These are phyloP conservation scores for Chenopodium formosanum DNA, from an alignment of 148 eudicot species.

Conservation along the genomic window DNA sequence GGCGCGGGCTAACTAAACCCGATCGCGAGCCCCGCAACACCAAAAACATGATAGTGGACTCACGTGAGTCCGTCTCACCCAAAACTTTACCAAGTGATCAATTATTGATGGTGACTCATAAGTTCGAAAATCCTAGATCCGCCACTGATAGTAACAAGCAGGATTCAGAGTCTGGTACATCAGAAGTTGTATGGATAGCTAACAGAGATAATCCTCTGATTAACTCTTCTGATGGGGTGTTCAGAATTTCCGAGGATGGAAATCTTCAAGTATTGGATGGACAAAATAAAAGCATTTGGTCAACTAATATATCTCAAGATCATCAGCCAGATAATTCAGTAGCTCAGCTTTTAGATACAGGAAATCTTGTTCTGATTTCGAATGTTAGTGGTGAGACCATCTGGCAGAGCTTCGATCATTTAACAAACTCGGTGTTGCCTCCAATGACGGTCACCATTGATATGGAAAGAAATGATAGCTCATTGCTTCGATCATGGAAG, in stretches of 20 bases:
- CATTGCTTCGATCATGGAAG: conserved; percentile 35
- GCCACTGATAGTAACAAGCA: background rate
- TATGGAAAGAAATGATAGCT: background rate
- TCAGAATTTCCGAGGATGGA: conserved; percentile 28
- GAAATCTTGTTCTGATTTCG: conserved; percentile 32
- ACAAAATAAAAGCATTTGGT: conserved; percentile 31
- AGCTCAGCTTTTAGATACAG: conserved; percentile 36
- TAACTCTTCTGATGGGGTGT: conserved; percentile 26
- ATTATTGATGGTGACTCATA: too few species aligned
- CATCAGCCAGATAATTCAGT: background rate
- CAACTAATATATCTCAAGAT: conserved; percentile 23
- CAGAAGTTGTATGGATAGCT: conserved; percentile 43
- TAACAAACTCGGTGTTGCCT: conserved; percentile 22
- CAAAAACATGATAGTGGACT: too few species aligned
- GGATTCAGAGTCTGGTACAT: background rate
- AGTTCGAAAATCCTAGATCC: too few species aligned
- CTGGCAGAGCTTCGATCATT: conserved; percentile 33
- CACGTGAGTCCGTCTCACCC: too few species aligned
- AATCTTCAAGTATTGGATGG: conserved; percentile 34
- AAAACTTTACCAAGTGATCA: too few species aligned
- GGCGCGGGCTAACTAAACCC: too few species aligned
- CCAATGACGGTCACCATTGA: conserved; percentile 19
- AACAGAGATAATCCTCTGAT: conserved; percentile 38
- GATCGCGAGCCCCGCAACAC: too few species aligned
- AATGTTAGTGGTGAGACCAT: background rate